Evolutionary conservation across 768 basidiomycete species (phyloP).

Genomic region (Agaricus sinodeliciosus): DNA sequence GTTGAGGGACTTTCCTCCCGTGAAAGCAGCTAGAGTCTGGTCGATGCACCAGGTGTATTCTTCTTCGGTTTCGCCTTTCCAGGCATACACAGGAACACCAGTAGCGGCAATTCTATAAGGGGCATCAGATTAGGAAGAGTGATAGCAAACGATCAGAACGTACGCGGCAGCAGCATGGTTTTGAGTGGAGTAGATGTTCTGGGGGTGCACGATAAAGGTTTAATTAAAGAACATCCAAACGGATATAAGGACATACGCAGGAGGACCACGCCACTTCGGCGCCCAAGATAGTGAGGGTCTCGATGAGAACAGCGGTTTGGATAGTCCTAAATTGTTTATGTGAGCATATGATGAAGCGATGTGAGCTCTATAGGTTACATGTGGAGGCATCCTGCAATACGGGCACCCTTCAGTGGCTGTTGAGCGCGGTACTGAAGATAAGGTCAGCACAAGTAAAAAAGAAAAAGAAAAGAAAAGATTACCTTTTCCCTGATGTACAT

Average conservation of each 20-base stretch:
- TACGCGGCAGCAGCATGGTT: conserved; percentile 98
- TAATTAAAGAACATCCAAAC: no score
- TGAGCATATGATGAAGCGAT: not conserved
- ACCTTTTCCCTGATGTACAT: conserved; percentile 91
- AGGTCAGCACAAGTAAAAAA: conserved; percentile 14
- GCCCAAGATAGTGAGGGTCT: conserved; percentile 91
- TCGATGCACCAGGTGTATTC: conserved; percentile 99
- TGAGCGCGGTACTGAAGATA: conserved; percentile 61
- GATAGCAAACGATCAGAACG: conserved; percentile 17
- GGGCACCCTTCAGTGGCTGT: conserved; percentile 89
- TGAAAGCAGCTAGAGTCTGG: conserved; percentile 85
- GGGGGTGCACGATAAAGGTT: not conserved
- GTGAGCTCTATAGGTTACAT: conserved; percentile 50
- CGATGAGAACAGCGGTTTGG: conserved; percentile 92
- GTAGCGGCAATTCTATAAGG: conserved; percentile 83
- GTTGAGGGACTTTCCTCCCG: conserved; percentile 79
- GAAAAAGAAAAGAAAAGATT: conserved; percentile 9
- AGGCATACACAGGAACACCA: conserved; percentile 96
- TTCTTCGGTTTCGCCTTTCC: conserved; percentile 99
- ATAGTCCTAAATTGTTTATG: not conserved
- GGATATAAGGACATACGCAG: conserved; percentile 52
- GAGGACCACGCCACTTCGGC: conserved; percentile 99
- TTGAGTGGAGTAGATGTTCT: conserved; percentile 99
- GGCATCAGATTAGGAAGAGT: conserved; percentile 2
- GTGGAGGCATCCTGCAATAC: conserved; percentile 97